phyloP scores from a whole-genome alignment of 2,329 filamentous ascomycete species.

The Ophiostoma ulmi region DNA sequence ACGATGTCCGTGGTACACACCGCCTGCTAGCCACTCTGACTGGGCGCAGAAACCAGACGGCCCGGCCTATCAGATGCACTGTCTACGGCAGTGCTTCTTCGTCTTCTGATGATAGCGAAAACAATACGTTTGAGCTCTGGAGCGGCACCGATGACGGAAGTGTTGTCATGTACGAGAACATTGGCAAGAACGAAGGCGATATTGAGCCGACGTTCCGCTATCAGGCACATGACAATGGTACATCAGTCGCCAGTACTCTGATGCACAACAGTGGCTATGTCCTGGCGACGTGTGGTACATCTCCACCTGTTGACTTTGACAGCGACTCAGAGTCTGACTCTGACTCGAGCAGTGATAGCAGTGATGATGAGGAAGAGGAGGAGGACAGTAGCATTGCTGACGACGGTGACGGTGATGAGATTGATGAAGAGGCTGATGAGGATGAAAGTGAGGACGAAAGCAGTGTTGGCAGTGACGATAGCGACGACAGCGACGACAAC shows the following conservation, averaged over 20 bases:
- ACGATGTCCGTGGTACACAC: constrained; percentile 57
- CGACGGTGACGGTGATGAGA: neutral
- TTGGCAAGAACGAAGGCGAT: constrained; percentile 45
- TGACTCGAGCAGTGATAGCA: constrained; percentile 12
- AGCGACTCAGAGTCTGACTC: neutral
- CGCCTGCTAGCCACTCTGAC: constrained; percentile 51
- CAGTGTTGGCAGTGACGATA: constrained; percentile 10
- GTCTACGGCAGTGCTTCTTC: constrained; percentile 40
- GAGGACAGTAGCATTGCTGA: constrained; percentile 7
- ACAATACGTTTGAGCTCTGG: constrained; percentile 54
- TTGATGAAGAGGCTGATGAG: neutral
- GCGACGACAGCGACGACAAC: constrained; percentile 31
- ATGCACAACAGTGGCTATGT: constrained; percentile 54
- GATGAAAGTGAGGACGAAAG: constrained; percentile 1
- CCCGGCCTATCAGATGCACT: constrained; percentile 54
- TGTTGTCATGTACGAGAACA: constrained; percentile 55
- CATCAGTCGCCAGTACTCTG: constrained; percentile 42
- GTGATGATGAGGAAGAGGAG: constrained; percentile 17
- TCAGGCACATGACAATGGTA: constrained; percentile 42
- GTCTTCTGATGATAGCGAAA: constrained; percentile 17
- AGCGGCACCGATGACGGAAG: constrained; percentile 51
- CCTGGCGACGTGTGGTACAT: constrained; percentile 52
- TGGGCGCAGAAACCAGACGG: constrained; percentile 47
- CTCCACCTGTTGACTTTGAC: constrained; percentile 35
- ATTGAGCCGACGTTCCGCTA: constrained; percentile 47